Base-by-base conservation (phyloP, 441 rosid species). In the Rhodomyrtus psidioides region DNA sequence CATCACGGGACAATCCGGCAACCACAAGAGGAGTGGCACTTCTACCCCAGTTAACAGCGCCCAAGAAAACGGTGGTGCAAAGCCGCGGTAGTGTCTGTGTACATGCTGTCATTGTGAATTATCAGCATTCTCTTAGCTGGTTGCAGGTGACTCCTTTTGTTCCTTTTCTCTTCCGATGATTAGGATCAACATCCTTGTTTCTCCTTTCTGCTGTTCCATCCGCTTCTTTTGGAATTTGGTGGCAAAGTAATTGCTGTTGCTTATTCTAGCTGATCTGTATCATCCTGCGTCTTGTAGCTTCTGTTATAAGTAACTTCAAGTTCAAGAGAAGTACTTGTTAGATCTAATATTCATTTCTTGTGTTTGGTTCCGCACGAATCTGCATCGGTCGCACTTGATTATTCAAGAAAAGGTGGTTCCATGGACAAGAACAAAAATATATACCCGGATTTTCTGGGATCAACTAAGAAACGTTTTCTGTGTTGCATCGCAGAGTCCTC, bases 1-100 rank as follows among this genome's bases (percentile, higher is more conserved):
- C 15, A 91, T 95, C 56, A 95, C 99, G 0, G 99, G 99, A 44
- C 96, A 94, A 60, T 90, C 95, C 24, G 93, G 96, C 93, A 76
- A 59, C 49, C 24, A 84, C 85, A 94, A 91, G 90, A 93, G 85
- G 85, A 95, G 94, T 59, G 96, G 94, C 75, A 24, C 93, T 30
- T 83, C 95, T 53, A 95, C 99, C 58, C 98, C 97, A 6, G 96
- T 92, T 84, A 92, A 86, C 84, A 89, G 89, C 55, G 79, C 81
- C 86, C 95, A 90, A 83, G 97, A 97, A 90, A 94, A 93, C 60
- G 96, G 95, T 5, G 96, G 93, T n/a, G 94, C 92, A 26, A 94
- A 92, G 86, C 95, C 92, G 39, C 79, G 79, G 79, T 70, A 70
- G 79, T 12, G n/a, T 10, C 79, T 70, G 42, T 39, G 21, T 70